These are phyloP conservation scores for Staphylotrichum tortipilum DNA, from an alignment of 495 filamentous ascomycete genomes.

Conservation along the genomic window DNA sequence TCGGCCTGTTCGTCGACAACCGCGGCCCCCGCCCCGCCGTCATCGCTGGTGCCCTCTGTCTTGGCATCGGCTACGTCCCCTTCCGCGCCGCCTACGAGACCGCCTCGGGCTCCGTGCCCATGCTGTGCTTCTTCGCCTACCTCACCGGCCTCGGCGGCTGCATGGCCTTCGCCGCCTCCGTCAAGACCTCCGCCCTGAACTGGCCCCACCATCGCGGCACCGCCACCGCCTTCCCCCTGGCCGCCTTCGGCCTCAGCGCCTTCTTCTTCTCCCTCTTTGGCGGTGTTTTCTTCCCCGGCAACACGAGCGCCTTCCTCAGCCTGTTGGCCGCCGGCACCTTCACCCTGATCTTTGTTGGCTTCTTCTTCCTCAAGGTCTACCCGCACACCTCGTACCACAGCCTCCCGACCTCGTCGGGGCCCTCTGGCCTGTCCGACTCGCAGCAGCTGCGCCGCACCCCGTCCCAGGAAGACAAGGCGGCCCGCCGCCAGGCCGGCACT, in stretches of 20 bases:
- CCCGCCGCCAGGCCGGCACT: constrained; percentile 24
- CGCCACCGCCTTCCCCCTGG: constrained; percentile 84
- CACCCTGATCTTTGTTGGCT: constrained; percentile 58
- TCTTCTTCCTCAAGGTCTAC: constrained; percentile 74
- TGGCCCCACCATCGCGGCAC: constrained; percentile 89
- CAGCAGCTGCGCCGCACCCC: constrained; percentile 54
- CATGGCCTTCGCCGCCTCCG: constrained; percentile 72
- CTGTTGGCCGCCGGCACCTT: constrained; percentile 76
- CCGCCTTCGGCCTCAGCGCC: constrained; percentile 89
- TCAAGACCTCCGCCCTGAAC: constrained; percentile 86
- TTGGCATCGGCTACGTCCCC: constrained; percentile 74
- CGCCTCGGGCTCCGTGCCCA: constrained; percentile 55
- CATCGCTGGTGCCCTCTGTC: constrained; percentile 58
- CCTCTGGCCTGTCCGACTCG: constrained; percentile 40
- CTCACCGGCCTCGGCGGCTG: constrained; percentile 82
- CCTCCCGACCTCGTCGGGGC: constrained; percentile 44
- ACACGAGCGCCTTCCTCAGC: constrained; percentile 71
- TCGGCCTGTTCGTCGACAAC: constrained; percentile 78
- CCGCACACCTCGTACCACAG: constrained; percentile 58
- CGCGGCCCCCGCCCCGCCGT: constrained; percentile 73
- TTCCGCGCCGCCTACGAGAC: constrained; percentile 56
- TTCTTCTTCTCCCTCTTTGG: constrained; percentile 87
- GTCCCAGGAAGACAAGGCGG: constrained; percentile 44
- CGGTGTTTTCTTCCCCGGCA: constrained; percentile 69
- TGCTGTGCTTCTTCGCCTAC: constrained; percentile 73